Conservation (phyloP, 345 rosid species). For the Rhodamnia rubescens region DNA sequence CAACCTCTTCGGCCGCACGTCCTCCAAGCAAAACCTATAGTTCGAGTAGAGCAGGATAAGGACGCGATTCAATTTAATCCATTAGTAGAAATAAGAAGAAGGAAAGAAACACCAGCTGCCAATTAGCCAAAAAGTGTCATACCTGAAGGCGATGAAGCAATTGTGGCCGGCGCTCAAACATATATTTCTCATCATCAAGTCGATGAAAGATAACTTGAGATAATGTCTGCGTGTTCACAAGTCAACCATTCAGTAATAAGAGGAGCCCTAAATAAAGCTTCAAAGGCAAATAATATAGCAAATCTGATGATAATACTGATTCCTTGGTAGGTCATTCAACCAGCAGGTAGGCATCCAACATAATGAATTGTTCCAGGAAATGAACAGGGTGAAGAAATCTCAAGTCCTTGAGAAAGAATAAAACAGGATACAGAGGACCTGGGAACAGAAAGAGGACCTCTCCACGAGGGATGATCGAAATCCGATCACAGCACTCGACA, state of each 20-base stretch:
- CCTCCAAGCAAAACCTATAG: slow-evolving; percentile 76
- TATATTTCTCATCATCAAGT: slow-evolving; percentile 79
- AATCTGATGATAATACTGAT: not conserved
- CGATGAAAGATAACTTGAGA: slow-evolving; percentile 81
- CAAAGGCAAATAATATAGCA: not conserved
- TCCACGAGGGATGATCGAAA: slow-evolving; percentile 86
- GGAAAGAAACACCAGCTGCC: not conserved
- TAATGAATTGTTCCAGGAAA: not conserved
- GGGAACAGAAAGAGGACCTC: slow-evolving; percentile 44
- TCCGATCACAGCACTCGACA: slow-evolving; percentile 75
- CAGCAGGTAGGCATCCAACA: not conserved
- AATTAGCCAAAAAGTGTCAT: slow-evolving; percentile 3
- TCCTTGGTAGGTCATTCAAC: not conserved
- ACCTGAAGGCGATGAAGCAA: slow-evolving; percentile 94
- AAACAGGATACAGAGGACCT: not conserved
- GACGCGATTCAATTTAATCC: not conserved
- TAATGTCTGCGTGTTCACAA: slow-evolving; percentile 35
- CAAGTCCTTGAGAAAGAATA: not conserved
- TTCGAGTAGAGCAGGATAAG: not conserved
- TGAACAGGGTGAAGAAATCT: not conserved
- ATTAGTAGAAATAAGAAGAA: not conserved
- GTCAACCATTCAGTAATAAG: not conserved
- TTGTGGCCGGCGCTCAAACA: slow-evolving; percentile 86
- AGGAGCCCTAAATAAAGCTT: not conserved
- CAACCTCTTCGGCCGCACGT: slow-evolving; percentile 92